Base-by-base conservation (phyloP, 768 basidiomycete species). In the Fibroporia radiculosa region DNA sequence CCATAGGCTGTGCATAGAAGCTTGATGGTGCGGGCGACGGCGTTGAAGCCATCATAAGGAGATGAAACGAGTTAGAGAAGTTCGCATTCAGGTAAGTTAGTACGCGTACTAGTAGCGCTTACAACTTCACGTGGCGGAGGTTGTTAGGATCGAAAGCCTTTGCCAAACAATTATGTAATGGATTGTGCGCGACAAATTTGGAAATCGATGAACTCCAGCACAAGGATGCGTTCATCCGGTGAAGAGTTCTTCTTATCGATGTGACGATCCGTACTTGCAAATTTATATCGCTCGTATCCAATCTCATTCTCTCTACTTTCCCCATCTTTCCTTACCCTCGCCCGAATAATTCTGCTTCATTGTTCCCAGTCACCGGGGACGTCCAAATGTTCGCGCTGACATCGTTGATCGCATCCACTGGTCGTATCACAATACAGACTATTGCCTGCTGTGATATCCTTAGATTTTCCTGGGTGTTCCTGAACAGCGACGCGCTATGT, bases 141-240 rank as follows among this genome's bases (percentile, higher is more conserved):
- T 49, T 56, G 52, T 56, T 56, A 54, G 55, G 47, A 51, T 48
- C 52, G 31, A 40, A 56, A 36, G 55, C 52, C 43, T 6, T 54
- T 54, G 55, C 42, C 42, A 53, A 56, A 56, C 50, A 50, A 50
- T 33, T 22, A 46, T 40, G 36, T 48, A 51, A 50, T 27, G 28
- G 25, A 48, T 25, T 8, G 33, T 38, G 14, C n/a, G 10, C 7
- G 44, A 46, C 50, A n/a, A 34, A 51, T 51, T 45, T 51, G 47
- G 50, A 20, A 51, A 39, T 39, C 38, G 38, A 39, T 39, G 38
- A 20, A 23, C 38, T 8, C 22, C 22, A 23, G 13, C 22, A 23
- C 20, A 39, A 39, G 25, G 20, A 7, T 6, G n/a, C n/a, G n/a
- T n/a, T n/a, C n/a, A n/a, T n/a, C n/a, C n/a, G n/a, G n/a, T n/a